Percentiles rank a stretch among this genome's conserved stretches.
phyloP scores from a whole-genome alignment of 306 rosid genomes.

The Cucurbita maxima region DNA sequence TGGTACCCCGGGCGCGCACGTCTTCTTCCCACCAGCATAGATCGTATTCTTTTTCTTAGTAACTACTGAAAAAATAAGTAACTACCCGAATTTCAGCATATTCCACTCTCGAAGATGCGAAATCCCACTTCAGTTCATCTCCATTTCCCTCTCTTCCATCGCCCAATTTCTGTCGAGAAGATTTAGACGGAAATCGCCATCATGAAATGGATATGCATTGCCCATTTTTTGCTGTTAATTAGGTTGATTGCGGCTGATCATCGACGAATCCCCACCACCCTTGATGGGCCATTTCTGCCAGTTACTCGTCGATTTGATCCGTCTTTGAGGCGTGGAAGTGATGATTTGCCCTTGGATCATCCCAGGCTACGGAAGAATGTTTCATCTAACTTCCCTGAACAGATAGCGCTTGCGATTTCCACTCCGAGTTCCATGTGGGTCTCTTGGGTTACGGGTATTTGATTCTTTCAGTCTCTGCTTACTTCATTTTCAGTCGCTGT shows the following conservation, averaged over 20 bases:
- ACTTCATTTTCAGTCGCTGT: not conserved
- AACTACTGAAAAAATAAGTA: not conserved
- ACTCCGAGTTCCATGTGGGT: conserved; percentile 74
- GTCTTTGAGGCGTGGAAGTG: conserved; percentile 53
- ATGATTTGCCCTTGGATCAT: conserved; percentile 75
- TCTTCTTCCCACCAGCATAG: not conserved
- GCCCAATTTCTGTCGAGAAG: not conserved
- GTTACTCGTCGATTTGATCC: conserved; percentile 53
- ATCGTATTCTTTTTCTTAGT: not conserved
- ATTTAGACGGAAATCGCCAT: not conserved
- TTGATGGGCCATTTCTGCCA: conserved; percentile 77
- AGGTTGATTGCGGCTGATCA: conserved; percentile 16
- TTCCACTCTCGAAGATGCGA: not conserved
- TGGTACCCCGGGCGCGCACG: not conserved
- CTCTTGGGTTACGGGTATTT: conserved; percentile 85
- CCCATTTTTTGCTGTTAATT: conserved; percentile 13
- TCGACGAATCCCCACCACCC: conserved; percentile 48
- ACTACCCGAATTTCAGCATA: not conserved
- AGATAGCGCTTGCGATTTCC: conserved; percentile 69
- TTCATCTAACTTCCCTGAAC: conserved; percentile 58
- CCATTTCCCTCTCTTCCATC: not conserved
- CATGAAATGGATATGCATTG: conserved; percentile 15
- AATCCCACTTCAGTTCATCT: not conserved
- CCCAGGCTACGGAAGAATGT: conserved; percentile 75
- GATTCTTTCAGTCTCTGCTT: not conserved